Percentiles rank a stretch among this genome's conserved stretches.
phyloP scores from a whole-genome alignment of 129 eudicot genomes.

The Centrapalus pauciflorus region DNA sequence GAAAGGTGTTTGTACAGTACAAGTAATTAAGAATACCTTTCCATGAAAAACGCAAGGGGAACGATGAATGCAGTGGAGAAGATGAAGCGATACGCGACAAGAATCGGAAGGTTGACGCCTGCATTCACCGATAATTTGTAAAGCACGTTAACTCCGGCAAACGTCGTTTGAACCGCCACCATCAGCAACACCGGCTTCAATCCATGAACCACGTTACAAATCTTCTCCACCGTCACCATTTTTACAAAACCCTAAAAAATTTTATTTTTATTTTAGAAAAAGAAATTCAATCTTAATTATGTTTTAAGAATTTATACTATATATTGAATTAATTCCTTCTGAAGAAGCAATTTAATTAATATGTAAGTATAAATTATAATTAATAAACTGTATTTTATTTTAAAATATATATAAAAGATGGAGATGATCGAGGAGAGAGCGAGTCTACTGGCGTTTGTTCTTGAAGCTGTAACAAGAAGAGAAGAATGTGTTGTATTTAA shows the following conservation, averaged over 20 bases:
- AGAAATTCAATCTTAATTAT: not conserved
- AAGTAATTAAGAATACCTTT: slow-evolving; percentile 34
- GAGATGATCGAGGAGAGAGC: slow-evolving; percentile 11
- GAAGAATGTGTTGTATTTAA: slow-evolving; percentile 19
- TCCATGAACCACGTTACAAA: slow-evolving; percentile 34
- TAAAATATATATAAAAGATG: not conserved
- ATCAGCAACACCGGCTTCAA: slow-evolving; percentile 48
- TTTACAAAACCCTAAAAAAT: slow-evolving; percentile 21
- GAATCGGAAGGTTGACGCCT: slow-evolving; percentile 38
- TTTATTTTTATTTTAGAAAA: too few relatives aligned
- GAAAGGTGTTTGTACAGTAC: not conserved
- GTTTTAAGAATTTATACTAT: too few relatives aligned
- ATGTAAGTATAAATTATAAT: not conserved
- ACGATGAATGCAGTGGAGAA: slow-evolving; percentile 42
- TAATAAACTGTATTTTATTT: not conserved
- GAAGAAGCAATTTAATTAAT: not conserved
- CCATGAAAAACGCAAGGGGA: slow-evolving; percentile 51
- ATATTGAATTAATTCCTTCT: slow-evolving; percentile 1
- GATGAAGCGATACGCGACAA: slow-evolving; percentile 50
- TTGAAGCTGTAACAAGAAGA: slow-evolving; percentile 18
- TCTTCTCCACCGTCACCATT: slow-evolving; percentile 14
- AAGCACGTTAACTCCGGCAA: slow-evolving; percentile 36
- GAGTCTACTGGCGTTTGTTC: slow-evolving; percentile 30
- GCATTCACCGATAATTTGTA: slow-evolving; percentile 52
- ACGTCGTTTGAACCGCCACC: slow-evolving; percentile 33